Evolutionary conservation across 2,329 filamentous ascomycete species (phyloP).

Genomic region (Monilinia aucupariae): DNA sequence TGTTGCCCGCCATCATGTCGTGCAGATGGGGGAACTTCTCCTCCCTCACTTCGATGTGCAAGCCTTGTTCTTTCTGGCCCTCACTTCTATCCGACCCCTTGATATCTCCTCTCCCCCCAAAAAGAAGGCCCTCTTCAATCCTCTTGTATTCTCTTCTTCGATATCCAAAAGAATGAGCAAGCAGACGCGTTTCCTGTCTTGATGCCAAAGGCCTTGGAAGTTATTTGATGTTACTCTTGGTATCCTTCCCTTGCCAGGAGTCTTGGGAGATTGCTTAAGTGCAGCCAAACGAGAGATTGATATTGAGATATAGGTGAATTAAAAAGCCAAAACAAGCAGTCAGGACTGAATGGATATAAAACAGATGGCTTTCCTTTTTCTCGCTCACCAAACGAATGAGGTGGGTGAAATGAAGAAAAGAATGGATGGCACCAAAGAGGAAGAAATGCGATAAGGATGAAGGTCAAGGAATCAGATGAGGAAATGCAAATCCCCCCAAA

Average conservation of each 20-base stretch:
- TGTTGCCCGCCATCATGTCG: conserved; percentile 33
- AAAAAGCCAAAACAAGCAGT: conserved; percentile 13
- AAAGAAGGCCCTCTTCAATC: background rate
- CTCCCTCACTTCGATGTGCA: conserved; percentile 20
- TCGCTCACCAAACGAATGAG: conserved; percentile 53
- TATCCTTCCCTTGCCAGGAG: background rate
- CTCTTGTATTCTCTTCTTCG: background rate
- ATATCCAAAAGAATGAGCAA: background rate
- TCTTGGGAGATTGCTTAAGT: background rate
- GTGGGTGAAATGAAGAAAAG: too few relatives aligned
- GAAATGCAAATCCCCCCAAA: background rate
- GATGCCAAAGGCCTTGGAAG: background rate
- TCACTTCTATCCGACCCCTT: conserved; percentile 3
- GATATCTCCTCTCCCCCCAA: background rate
- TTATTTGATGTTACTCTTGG: background rate
- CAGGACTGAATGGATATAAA: too few relatives aligned
- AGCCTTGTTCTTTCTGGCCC: conserved; percentile 22
- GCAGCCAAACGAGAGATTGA: conserved; percentile 9
- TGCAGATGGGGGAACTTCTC: conserved; percentile 16
- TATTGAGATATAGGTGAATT: background rate
- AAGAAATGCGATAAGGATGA: background rate
- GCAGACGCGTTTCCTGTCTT: background rate
- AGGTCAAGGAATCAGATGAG: background rate
- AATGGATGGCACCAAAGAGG: conserved; percentile 11
- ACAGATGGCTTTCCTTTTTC: too few relatives aligned